Evolutionary conservation across 2,329 filamentous ascomycete species (phyloP).

Genomic region (Cyphellophora europaea): DNA sequence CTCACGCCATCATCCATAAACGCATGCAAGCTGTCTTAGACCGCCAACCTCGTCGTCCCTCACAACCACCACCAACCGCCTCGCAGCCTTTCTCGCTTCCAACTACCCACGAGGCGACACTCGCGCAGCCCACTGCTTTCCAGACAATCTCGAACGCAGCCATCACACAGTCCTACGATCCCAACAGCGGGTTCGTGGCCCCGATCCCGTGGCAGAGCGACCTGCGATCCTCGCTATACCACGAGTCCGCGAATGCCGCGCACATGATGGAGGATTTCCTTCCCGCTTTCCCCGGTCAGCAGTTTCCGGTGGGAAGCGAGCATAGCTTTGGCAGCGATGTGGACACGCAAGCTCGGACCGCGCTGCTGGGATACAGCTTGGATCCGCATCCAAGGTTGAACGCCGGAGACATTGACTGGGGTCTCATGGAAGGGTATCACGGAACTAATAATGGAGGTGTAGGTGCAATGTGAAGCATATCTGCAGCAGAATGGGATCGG

Average conservation of each 20-base stretch:
- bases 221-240: conserved; percentile 10
- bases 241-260: conserved; percentile 3
- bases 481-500: too few relatives aligned
- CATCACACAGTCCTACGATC: neutral
- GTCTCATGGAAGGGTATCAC: conserved; percentile 13
- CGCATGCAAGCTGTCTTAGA: conserved; percentile 19
- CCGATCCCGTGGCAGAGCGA: conserved; percentile 9
- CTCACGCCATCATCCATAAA: conserved; percentile 20
- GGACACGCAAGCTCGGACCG: conserved; percentile 16
- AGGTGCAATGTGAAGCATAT: too few relatives aligned
- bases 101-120: conserved; percentile 11
- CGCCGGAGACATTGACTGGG: conserved; percentile 16
- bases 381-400: conserved; percentile 19
- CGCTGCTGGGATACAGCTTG: conserved; percentile 18
- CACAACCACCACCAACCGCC: conserved; percentile 1
- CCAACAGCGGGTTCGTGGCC: conserved; percentile 7
- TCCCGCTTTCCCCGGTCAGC: conserved; percentile 20
- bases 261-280: conserved; percentile 15
- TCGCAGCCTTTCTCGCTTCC: conserved; percentile 3
- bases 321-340: conserved; percentile 16
- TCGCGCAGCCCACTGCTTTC: conserved; percentile 14
- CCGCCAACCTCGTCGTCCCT: conserved; percentile 5
- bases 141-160: conserved; percentile 10
- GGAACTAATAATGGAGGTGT: too few relatives aligned
- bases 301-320: conserved; percentile 19